These are phyloP conservation scores for Colletotrichum limetticola DNA, from an alignment of 2,329 filamentous ascomycete species.

Conservation along the genomic window DNA sequence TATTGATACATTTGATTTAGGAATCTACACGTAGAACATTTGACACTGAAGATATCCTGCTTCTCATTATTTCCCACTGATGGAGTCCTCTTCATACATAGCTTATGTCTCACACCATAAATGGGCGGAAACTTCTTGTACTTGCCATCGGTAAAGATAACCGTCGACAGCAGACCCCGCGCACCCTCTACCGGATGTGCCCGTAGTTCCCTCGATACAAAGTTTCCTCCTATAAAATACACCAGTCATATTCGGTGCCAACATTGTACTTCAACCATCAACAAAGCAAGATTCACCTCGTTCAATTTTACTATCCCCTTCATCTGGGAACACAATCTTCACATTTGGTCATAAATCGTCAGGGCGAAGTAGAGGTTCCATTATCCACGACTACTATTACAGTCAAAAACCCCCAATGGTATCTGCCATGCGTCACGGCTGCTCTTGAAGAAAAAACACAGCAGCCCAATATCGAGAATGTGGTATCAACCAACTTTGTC, in stretches of 20 bases:
- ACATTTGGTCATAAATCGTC: not conserved
- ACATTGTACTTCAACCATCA: too few relatives aligned
- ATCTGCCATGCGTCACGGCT: conserved; percentile 16
- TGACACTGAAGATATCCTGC: too few relatives aligned
- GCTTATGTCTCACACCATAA: too few relatives aligned
- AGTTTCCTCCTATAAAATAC: too few relatives aligned
- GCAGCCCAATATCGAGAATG: conserved; percentile 27
- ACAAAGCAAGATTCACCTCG: too few relatives aligned
- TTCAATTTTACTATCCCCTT: not conserved
- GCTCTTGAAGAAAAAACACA: conserved; percentile 6
- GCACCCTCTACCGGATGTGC: not conserved
- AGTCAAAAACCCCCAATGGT: conserved; percentile 24
- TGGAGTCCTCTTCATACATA: not conserved
- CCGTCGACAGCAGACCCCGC: not conserved
- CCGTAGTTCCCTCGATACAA: too few relatives aligned
- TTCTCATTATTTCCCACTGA: too few relatives aligned
- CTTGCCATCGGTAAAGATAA: conserved; percentile 23
- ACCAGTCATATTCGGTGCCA: too few relatives aligned
- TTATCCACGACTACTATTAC: conserved; percentile 35
- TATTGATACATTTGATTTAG: too few relatives aligned
- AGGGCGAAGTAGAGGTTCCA: conserved; percentile 18
- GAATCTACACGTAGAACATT: too few relatives aligned
- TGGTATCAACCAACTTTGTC: conserved; percentile 33
- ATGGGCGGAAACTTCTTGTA: conserved; percentile 15
- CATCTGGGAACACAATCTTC: not conserved